Conservation (phyloP, 2,329 filamentous ascomycete species). For the Fusarium newnesense region DNA sequence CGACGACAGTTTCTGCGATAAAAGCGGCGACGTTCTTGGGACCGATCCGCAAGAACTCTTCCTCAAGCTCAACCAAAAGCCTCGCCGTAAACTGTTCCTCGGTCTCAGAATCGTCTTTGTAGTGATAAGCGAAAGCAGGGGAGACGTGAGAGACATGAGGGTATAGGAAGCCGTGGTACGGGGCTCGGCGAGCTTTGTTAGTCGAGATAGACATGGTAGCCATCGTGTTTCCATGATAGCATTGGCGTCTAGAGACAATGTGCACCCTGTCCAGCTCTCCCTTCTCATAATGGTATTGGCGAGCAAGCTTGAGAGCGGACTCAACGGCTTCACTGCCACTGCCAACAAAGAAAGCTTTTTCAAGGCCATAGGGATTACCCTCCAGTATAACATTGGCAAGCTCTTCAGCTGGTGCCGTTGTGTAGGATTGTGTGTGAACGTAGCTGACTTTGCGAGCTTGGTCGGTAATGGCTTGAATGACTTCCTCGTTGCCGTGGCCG, state of each 20-base stretch:
- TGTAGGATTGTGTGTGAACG: constrained; percentile 20
- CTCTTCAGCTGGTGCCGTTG: constrained; percentile 9
- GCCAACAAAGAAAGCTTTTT: constrained; percentile 41
- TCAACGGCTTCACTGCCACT: constrained; percentile 54
- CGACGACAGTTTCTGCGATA: constrained; percentile 70
- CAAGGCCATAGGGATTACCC: constrained; percentile 7
- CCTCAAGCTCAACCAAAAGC: neutral
- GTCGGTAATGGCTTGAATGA: constrained; percentile 12
- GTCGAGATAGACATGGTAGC: constrained; percentile 22
- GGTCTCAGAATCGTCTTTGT: neutral
- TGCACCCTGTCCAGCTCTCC: neutral
- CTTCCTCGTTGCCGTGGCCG: constrained; percentile 6
- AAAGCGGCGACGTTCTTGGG: constrained; percentile 54
- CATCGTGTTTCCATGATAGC: constrained; percentile 22
- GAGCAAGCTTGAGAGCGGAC: constrained; percentile 58
- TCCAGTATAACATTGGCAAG: neutral
- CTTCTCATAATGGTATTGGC: constrained; percentile 53
- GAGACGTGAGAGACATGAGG: constrained; percentile 17
- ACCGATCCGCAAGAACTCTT: constrained; percentile 1
- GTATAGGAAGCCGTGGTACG: constrained; percentile 5
- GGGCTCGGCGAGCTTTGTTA: constrained; percentile 5
- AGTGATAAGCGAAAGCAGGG: constrained; percentile 11
- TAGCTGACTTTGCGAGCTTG: constrained; percentile 19
- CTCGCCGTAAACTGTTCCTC: neutral
- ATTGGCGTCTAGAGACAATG: constrained; percentile 1